Conservation (phyloP, 192 early-diverging fungal genomes). For the Thamnidium elegans region DNA sequence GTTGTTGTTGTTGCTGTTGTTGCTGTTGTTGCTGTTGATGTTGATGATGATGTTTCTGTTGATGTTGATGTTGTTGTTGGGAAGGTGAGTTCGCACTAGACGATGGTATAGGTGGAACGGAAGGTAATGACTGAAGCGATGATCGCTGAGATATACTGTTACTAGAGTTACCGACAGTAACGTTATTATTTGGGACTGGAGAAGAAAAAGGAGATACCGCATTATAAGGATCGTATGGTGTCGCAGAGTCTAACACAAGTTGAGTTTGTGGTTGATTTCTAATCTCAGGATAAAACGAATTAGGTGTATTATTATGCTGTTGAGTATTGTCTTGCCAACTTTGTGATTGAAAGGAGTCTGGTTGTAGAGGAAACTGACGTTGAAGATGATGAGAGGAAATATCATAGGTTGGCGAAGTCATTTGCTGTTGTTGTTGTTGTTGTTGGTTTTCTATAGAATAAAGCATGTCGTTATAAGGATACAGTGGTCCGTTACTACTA, state of each 20-base stretch:
- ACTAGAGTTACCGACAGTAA: background rate
- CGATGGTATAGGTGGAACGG: background rate
- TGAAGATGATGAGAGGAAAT: too few species aligned
- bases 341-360: too few species aligned
- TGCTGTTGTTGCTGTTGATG: background rate
- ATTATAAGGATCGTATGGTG: background rate
- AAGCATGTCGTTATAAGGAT: slow-evolving; percentile 1
- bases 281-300: too few species aligned
- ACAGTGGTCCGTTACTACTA: too few species aligned
- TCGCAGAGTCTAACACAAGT: background rate
- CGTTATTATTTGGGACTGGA: background rate
- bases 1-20: slow-evolving; percentile 2
- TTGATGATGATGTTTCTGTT: background rate
- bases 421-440: too few species aligned
- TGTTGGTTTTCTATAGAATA: background rate
- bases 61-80: background rate
- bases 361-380: too few species aligned
- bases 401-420: too few species aligned
- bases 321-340: too few species aligned
- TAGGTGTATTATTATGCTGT: too few species aligned
- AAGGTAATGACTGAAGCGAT: background rate
- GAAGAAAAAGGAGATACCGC: background rate
- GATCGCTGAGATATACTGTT: slow-evolving; percentile 1
- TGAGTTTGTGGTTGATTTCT: too few species aligned
- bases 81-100: too few species aligned